Conservation (phyloP, 2,329 filamentous ascomycete species). For the Fusarium sp. region DNA sequence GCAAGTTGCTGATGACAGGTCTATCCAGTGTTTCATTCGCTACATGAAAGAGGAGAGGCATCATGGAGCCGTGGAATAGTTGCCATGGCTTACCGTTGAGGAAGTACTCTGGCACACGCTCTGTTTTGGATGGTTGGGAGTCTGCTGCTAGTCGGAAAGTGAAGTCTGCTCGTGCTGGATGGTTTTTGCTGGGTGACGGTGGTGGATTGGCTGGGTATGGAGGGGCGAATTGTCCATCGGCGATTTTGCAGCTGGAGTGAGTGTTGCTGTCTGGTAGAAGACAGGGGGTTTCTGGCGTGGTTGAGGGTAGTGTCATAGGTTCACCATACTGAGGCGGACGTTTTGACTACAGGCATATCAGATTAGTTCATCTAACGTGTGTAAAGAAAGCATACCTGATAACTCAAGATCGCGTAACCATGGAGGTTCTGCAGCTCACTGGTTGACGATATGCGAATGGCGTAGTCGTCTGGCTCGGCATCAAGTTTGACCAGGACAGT, state of each 20-base stretch:
- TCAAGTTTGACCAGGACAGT: not conserved
- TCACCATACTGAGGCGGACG: not conserved
- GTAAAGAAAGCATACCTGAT: not conserved
- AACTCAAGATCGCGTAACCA: not conserved
- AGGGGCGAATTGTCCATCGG: not conserved
- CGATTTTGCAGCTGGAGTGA: not conserved
- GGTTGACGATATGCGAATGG: not conserved
- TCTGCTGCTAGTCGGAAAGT: not conserved
- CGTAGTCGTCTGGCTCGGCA: constrained; percentile 1
- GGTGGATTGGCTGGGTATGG: not conserved
- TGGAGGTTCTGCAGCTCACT: not conserved
- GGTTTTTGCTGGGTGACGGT: not conserved
- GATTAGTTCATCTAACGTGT: accelerated
- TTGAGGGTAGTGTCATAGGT: not conserved
- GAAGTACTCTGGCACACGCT: not conserved
- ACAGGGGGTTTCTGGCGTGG: not conserved
- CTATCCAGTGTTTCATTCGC: not conserved
- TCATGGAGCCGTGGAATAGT: constrained; percentile 13
- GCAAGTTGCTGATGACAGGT: not conserved
- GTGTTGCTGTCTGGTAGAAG: not conserved
- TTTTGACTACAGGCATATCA: not conserved
- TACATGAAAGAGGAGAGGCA: constrained; percentile 5
- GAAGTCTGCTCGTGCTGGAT: not conserved
- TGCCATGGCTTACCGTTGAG: constrained; percentile 14
- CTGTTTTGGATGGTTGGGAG: not conserved